These are phyloP conservation scores for Phytopythium boreale DNA, from an alignment of 352 stramenopile genomes.

Conservation along the genomic window DNA sequence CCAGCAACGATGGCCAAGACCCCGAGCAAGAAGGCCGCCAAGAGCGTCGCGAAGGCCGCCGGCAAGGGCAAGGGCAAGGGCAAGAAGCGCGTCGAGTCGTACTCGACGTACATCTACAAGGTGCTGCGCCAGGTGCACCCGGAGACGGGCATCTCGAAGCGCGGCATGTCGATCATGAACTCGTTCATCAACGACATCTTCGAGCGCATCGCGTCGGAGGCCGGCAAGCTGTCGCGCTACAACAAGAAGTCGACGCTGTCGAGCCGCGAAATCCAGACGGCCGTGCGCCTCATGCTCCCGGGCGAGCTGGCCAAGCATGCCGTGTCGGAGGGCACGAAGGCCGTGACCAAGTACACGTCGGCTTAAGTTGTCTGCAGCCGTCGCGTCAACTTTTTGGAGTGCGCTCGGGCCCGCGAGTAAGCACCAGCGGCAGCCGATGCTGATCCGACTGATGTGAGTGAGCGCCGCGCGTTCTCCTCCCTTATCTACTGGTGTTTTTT, in stretches of 20 bases:
- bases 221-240: conserved; percentile 95
- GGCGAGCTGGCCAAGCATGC: conserved; percentile 97
- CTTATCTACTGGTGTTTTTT: conserved; percentile 72
- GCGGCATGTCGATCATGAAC: conserved; percentile 99
- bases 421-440: neutral
- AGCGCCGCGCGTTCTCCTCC: neutral
- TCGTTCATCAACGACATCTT: conserved; percentile 99
- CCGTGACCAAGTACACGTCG: conserved; percentile 91
- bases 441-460: neutral
- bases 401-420: neutral
- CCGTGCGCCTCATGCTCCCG: conserved; percentile 93
- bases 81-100: conserved; percentile 89
- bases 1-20: conserved; percentile 91
- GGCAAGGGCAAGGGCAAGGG: conserved; percentile 80
- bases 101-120: conserved; percentile 93
- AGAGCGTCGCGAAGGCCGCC: conserved; percentile 69
- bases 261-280: conserved; percentile 96
- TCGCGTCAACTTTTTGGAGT: neutral
- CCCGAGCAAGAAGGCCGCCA: conserved; percentile 92
- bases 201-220: conserved; percentile 96
- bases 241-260: conserved; percentile 99
- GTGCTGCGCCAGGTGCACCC: conserved; percentile 95
- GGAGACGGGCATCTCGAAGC: conserved; percentile 96
- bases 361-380: conserved; percentile 42
- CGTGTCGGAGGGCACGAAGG: conserved; percentile 97